phyloP scores from a whole-genome alignment of 1,139 yeast genomes.

The Suhomyces bribrorum region DNA sequence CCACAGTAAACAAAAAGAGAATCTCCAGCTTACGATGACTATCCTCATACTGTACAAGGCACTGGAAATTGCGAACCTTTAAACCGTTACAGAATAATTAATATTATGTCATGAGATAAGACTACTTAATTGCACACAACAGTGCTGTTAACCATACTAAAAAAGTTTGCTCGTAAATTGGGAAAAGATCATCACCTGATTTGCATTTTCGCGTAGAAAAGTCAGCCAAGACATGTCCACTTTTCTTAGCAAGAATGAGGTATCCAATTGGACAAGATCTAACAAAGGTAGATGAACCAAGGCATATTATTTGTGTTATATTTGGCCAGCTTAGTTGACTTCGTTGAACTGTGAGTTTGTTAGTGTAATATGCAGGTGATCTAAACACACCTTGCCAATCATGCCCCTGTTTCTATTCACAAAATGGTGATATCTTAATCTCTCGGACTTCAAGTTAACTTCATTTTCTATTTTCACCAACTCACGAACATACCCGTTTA shows the following conservation, averaged over 20 bases:
- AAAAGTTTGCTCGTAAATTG: not conserved
- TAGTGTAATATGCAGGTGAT: not conserved
- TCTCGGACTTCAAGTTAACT: conserved; percentile 9
- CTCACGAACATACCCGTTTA: not conserved
- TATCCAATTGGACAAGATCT: no score
- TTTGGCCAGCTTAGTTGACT: no score
- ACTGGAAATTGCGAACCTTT: no score
- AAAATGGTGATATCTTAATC: not conserved
- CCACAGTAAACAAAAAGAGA: no score
- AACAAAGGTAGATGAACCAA: no score
- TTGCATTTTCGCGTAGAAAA: not conserved
- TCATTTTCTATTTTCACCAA: conserved; percentile 14
- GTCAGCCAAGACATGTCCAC: not conserved
- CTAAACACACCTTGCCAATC: conserved; percentile 6
- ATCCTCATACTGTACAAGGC: no score
- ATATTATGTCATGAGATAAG: no score
- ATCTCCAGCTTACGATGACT: no score
- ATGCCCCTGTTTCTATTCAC: not conserved
- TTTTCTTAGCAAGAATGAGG: not conserved
- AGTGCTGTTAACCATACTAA: no score
- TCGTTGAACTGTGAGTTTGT: not conserved
- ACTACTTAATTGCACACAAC: no score
- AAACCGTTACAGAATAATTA: no score
- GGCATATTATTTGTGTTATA: no score
- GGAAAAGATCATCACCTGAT: not conserved